Evolutionary conservation across 495 filamentous ascomycete genomes (phyloP), one percentile per base, ranked within the genome.

Genomic region (Platismatia glauca): DNA sequence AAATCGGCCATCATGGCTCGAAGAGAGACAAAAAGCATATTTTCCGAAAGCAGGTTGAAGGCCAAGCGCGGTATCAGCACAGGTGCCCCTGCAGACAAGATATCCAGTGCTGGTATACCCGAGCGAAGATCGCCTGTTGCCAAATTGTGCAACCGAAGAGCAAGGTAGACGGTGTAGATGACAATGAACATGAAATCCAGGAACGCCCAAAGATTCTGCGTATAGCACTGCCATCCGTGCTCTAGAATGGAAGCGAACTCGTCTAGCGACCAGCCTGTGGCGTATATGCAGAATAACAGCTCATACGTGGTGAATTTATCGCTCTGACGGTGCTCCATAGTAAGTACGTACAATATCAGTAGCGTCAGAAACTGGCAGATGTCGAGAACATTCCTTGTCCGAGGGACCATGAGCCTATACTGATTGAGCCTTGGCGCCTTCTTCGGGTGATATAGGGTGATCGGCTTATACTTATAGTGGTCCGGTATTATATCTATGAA

Each of bases 131-230:
- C 70, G 16, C 71, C 76, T 3, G 67, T 74, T 22, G 70, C 68
- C 69, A 80, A 78, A 20, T 80, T 83, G 67, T 85, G 79, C 3
- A 87, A 67, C 24, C 87, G 84, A 27, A 89, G 66, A 46, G 77
- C 58, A 13, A 88, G 70, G 68, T 89, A 90, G 60, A 75, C 66
- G 63, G 76, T 72, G 68, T 86, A 89, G 31, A 89, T 83, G 55
- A 73, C 27, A 29, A 80, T 77, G 68, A 89, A 90, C 24, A 81
- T 82, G 37, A 87, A 79, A 66, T 90, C 87, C 18, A 90, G 79
- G 70, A 90, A 90, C 0, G 87, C 87, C 87, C 87, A 90, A 24
- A 90, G 77, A 66, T 89, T 88, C 67, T 90, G 85, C 7, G 86
- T 88, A 68, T 89, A 88, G 9, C 89, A 87, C 55, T 81, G 78